Conservation (phyloP, 2,329 filamentous ascomycete genomes). For the Exophiala sideris region DNA sequence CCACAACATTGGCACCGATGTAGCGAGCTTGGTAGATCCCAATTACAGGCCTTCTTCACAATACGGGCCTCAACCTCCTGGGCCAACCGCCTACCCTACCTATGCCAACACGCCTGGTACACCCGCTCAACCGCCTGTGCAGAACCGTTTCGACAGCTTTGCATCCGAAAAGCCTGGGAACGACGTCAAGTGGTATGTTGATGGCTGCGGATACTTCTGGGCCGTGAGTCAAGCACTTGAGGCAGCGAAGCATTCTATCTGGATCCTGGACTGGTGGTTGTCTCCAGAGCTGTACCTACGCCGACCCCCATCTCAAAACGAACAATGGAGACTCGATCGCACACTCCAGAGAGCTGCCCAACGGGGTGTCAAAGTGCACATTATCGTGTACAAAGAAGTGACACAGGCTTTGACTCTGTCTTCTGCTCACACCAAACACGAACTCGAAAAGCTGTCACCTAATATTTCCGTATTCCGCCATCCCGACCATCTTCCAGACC, state of each 20-base stretch:
- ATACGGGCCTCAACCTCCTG: slow-evolving; percentile 19
- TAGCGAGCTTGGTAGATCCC: slow-evolving; percentile 42
- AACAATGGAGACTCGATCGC: slow-evolving; percentile 77
- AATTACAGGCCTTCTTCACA: slow-evolving; percentile 32
- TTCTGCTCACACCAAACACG: slow-evolving; percentile 73
- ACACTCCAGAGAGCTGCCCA: slow-evolving; percentile 79
- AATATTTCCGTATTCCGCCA: slow-evolving; percentile 89
- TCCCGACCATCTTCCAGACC: slow-evolving; percentile 79
- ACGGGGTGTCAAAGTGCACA: slow-evolving; percentile 76
- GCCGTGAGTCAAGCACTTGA: slow-evolving; percentile 77
- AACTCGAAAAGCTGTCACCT: slow-evolving; percentile 70
- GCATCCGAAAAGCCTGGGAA: slow-evolving; percentile 67
- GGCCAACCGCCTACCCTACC: slow-evolving; percentile 8
- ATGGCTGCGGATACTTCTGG: slow-evolving; percentile 76
- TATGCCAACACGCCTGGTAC: slow-evolving; percentile 9
- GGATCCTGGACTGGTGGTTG: slow-evolving; percentile 84
- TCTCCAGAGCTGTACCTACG: slow-evolving; percentile 80
- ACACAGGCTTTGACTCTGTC: slow-evolving; percentile 70
- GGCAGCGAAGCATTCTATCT: slow-evolving; percentile 69
- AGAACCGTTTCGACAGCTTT: slow-evolving; percentile 58
- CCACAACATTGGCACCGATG: slow-evolving; percentile 45
- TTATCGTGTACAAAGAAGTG: slow-evolving; percentile 92
- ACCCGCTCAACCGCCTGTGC: slow-evolving; percentile 3
- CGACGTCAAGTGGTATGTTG: slow-evolving; percentile 78
- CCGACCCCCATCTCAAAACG: slow-evolving; percentile 74